Evolutionary conservation across 148 eudicot genomes (phyloP).

Genomic region (Rhododendron ferrugineum): DNA sequence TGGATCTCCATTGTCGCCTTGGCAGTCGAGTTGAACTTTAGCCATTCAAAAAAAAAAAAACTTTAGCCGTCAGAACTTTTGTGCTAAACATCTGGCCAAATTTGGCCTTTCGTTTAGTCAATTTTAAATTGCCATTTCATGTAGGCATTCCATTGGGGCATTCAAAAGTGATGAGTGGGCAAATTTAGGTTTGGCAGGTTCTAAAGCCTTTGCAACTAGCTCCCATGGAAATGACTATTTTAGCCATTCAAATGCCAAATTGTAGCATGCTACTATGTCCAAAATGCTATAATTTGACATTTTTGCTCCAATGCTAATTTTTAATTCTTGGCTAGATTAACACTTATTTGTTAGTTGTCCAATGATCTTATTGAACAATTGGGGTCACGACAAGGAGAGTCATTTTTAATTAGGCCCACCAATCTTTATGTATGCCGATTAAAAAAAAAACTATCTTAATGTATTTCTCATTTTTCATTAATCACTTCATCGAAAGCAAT

Average conservation of each 20-base stretch:
- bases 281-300: neutral
- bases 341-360: neutral
- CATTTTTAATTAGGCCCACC: neutral
- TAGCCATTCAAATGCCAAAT: neutral
- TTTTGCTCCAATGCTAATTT: neutral
- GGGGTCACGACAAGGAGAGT: neutral
- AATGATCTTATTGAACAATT: neutral
- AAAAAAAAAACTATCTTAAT: too few species aligned
- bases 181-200: neutral
- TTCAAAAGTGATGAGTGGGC: neutral
- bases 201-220: neutral
- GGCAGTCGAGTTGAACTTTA: neutral
- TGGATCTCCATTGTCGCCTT: neutral
- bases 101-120: neutral
- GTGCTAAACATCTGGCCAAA: neutral
- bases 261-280: neutral
- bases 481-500: neutral
- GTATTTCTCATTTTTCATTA: neutral
- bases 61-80: neutral
- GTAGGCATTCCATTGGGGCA: neutral
- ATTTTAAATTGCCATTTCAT: neutral
- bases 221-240: neutral
- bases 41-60: neutral
- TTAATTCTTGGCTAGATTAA: neutral
- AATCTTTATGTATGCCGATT: neutral